Percentiles rank a stretch among this genome's conserved stretches.
These are phyloP conservation scores for Fusarium brevicatenulatum DNA, from an alignment of 2,329 filamentous ascomycete genomes.

Conservation along the genomic window DNA sequence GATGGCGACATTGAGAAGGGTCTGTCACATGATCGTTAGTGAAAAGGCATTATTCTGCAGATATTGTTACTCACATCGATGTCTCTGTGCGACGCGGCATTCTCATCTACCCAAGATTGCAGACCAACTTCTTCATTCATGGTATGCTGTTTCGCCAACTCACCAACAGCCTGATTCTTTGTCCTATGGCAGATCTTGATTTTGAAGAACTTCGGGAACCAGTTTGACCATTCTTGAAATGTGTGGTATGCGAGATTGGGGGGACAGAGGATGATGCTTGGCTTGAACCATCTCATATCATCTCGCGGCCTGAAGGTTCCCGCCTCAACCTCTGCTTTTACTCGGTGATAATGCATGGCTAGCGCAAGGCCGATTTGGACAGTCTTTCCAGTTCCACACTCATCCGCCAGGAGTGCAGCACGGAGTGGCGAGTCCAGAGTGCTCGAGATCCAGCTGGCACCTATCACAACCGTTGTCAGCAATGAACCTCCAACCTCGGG, in stretches of 20 bases:
- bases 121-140: not conserved
- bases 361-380: not conserved
- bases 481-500: not conserved
- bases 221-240: fast-evolving
- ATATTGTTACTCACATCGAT: not conserved
- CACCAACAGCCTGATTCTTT: too few species aligned
- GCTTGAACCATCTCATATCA: fast-evolving
- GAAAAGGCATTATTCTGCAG: too few species aligned
- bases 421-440: fast-evolving
- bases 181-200: not conserved
- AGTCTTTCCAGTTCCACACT: fast-evolving
- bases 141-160: too few species aligned
- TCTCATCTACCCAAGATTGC: not conserved
- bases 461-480: fast-evolving
- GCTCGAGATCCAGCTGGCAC: fast-evolving
- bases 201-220: fast-evolving
- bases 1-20: not conserved
- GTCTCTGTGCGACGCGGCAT: fast-evolving
- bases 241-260: fast-evolving
- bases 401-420: fast-evolving
- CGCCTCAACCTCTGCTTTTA: fast-evolving
- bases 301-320: fast-evolving
- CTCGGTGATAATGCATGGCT: fast-evolving
- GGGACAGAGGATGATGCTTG: fast-evolving
- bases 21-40: not conserved